Conservation (phyloP, 228 moss, liverwort and hornwort species). For the Sphagnum fallax region DNA sequence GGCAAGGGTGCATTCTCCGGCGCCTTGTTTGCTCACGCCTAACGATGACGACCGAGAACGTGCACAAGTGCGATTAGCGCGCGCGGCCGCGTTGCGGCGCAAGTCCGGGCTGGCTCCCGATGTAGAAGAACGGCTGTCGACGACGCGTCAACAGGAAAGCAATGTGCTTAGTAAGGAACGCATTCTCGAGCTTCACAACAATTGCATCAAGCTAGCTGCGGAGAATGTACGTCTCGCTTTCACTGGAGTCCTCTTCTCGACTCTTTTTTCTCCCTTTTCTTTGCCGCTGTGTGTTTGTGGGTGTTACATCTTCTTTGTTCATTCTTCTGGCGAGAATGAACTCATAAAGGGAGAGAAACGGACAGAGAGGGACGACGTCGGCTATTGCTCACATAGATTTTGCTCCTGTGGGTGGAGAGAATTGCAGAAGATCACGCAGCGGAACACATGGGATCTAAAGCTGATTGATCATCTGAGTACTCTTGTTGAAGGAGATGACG, state of each 20-base stretch:
- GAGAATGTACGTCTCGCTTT: conserved; percentile 59
- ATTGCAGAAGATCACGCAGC: conserved; percentile 91
- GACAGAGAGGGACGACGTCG: not conserved
- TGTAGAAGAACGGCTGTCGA: conserved; percentile 3
- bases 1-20: conserved; percentile 57
- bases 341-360: not conserved
- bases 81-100: conserved; percentile 60
- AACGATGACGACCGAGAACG: conserved; percentile 88
- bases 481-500: conserved; percentile 70
- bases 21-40: conserved; percentile 49
- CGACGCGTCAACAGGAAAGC: conserved; percentile 23
- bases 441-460: conserved; percentile 86
- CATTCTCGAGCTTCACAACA: conserved; percentile 64
- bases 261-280: not conserved
- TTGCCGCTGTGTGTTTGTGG: not conserved
- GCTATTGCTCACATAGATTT: too few species aligned
- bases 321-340: not conserved
- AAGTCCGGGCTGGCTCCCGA: conserved; percentile 52
- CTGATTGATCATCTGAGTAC: conserved; percentile 95
- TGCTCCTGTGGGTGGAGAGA: not conserved
- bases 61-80: conserved; percentile 65
- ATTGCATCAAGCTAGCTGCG: conserved; percentile 90
- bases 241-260: not conserved
- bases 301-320: too few species aligned
- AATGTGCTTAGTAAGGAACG: conserved; percentile 66